A percentile compares a stretch with the other conserved stretches of the same genome.
phyloP scores from a whole-genome alignment of 352 stramenopile species.

The Globisporangium perplexum region DNA sequence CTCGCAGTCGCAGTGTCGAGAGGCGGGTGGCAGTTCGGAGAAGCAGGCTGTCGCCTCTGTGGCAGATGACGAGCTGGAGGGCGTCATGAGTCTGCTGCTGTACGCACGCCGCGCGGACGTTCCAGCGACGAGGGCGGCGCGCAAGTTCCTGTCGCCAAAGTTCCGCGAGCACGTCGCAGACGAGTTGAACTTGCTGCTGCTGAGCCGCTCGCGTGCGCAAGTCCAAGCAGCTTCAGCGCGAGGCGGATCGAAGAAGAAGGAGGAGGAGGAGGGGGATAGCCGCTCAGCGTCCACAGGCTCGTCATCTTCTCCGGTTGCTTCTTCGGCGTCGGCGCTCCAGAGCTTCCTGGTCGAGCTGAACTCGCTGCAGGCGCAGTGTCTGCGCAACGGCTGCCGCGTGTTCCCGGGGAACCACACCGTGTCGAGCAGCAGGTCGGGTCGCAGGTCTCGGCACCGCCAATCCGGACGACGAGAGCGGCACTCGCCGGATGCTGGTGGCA shows the following conservation, averaged over 20 bases:
- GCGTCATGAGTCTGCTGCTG: conserved; percentile 33
- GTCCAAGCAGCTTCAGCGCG: not conserved
- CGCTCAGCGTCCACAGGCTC: not conserved
- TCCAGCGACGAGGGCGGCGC: conserved; percentile 18
- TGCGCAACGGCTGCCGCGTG: conserved; percentile 29
- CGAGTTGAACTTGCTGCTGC: conserved; percentile 31
- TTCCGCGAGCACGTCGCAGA: conserved; percentile 45
- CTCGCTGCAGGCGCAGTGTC: conserved; percentile 24
- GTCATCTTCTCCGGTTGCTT: conserved; percentile 8
- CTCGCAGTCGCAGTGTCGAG: not conserved
- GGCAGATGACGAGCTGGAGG: conserved; percentile 10
- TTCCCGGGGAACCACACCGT: conserved; percentile 21
- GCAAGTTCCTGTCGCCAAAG: conserved; percentile 22
- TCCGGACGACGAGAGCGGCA: not conserved
- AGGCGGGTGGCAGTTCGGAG: no score
- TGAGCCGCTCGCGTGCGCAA: conserved; percentile 1
- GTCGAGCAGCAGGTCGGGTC: not conserved
- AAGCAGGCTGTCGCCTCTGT: not conserved
- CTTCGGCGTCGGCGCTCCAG: conserved; percentile 18
- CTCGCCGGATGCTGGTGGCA: not conserved
- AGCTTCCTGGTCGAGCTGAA: conserved; percentile 29
- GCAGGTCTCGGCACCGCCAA: conserved; percentile 8
- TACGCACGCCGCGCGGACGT: conserved; percentile 24
- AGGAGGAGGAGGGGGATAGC: not conserved
- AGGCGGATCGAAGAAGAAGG: not conserved